A percentile compares a stretch with the other conserved stretches of the same genome.
These are phyloP conservation scores for Pythium graminicola DNA, from an alignment of 352 stramenopile species.

Conservation along the genomic window DNA sequence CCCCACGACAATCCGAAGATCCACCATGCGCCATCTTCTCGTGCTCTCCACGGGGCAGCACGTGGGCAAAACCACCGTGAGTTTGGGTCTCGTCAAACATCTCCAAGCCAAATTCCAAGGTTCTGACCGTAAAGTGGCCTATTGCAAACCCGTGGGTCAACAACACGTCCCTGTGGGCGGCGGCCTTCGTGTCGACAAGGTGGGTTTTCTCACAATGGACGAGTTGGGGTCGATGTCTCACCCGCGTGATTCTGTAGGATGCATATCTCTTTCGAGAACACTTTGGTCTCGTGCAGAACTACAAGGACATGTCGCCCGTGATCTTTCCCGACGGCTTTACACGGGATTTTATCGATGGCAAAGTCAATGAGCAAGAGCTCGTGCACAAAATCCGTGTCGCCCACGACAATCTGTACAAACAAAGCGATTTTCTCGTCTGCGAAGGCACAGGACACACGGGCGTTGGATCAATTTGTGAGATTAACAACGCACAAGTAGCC, in stretches of 20 bases:
- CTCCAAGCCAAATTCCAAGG: constrained; percentile 88
- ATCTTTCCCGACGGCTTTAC: constrained; percentile 97
- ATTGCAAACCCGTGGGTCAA: constrained; percentile 96
- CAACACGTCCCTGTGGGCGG: constrained; percentile 83
- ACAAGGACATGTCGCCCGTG: constrained; percentile 96
- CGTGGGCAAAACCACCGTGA: constrained; percentile 97
- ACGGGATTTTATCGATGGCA: constrained; percentile 94
- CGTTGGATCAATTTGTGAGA: constrained; percentile 87
- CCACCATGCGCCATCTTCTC: constrained; percentile 58
- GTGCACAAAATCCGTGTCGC: constrained; percentile 71
- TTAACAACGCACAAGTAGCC: constrained; percentile 88
- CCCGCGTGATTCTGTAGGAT: constrained; percentile 44
- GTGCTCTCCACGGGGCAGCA: constrained; percentile 93
- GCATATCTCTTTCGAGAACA: constrained; percentile 95
- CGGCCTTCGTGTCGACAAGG: constrained; percentile 85
- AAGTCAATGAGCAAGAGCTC: constrained; percentile 83
- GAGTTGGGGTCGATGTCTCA: no score
- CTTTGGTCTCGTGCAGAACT: constrained; percentile 94
- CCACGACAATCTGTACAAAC: constrained; percentile 68
- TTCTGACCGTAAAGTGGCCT: constrained; percentile 63
- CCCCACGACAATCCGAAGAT: no score
- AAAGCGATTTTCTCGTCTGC: constrained; percentile 91
- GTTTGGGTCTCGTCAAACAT: constrained; percentile 91
- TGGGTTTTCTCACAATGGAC: constrained; percentile 8
- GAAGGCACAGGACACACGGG: constrained; percentile 93